A percentile compares a stretch with the other conserved stretches of the same genome.
phyloP scores from a whole-genome alignment of 306 rosid species.

The Trifolium repens region DNA sequence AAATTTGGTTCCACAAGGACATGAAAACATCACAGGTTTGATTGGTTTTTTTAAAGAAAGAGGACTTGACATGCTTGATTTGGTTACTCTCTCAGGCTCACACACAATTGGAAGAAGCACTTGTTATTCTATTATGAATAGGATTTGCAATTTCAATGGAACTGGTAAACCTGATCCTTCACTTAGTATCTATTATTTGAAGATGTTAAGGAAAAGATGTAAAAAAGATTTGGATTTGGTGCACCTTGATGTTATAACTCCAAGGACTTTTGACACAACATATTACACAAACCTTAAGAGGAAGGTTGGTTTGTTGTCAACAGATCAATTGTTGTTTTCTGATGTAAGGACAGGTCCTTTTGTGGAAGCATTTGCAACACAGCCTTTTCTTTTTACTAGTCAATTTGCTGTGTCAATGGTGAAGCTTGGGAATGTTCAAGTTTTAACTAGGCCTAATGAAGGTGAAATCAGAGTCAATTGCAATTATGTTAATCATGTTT shows the following conservation, averaged over 20 bases:
- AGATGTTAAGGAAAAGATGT: conserved; percentile 61
- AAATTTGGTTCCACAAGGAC: conserved; percentile 75
- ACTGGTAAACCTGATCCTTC: conserved; percentile 73
- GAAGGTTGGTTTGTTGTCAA: conserved; percentile 71
- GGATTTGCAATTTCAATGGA: conserved; percentile 61
- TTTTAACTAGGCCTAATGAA: conserved; percentile 64
- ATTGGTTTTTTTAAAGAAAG: conserved; percentile 47
- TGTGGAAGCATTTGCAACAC: conserved; percentile 69
- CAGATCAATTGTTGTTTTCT: conserved; percentile 71
- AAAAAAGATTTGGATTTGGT: conserved; percentile 48
- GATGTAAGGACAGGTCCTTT: conserved; percentile 74
- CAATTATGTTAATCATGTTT: conserved; percentile 56
- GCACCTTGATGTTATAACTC: conserved; percentile 70
- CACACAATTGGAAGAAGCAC: conserved; percentile 85
- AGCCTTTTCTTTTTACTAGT: conserved; percentile 63
- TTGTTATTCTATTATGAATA: conserved; percentile 55
- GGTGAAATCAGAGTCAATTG: conserved; percentile 84
- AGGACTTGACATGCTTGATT: conserved; percentile 74
- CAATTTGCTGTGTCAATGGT: conserved; percentile 84
- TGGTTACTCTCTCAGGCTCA: conserved; percentile 84
- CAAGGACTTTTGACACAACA: conserved; percentile 66
- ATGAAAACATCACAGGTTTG: conserved; percentile 69
- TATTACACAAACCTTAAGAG: conserved; percentile 68
- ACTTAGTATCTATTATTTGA: conserved; percentile 56
- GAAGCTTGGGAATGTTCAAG: conserved; percentile 87